Evolutionary conservation across 2,329 filamentous ascomycete genomes (phyloP).

Genomic region (Xylaria sp.): DNA sequence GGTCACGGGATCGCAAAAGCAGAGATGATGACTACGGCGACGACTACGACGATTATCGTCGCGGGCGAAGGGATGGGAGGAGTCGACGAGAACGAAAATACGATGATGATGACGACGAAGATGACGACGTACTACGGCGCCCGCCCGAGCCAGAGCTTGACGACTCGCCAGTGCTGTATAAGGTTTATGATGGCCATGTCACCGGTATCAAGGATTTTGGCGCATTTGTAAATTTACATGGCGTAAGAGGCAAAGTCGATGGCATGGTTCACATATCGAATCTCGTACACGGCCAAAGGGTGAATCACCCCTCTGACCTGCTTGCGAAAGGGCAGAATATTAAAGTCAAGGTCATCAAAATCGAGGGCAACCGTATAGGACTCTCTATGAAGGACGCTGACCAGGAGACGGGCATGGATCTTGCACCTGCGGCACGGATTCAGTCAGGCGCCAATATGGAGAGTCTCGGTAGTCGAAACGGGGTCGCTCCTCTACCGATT

Average conservation of each 20-base stretch:
- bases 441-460: conserved; percentile 92
- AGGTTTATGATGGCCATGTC: conserved; percentile 89
- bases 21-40: conserved; percentile 50
- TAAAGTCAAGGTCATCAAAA: conserved; percentile 91
- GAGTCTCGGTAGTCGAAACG: conserved; percentile 73
- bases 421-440: conserved; percentile 80
- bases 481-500: conserved; percentile 56
- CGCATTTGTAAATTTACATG: conserved; percentile 90
- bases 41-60: conserved; percentile 48
- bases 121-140: conserved; percentile 71
- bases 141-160: conserved; percentile 81
- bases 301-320: conserved; percentile 92
- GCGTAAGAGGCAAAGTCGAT: conserved; percentile 88
- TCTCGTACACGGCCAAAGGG: conserved; percentile 83
- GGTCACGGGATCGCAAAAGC: conserved; percentile 50
- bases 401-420: conserved; percentile 84
- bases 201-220: conserved; percentile 96
- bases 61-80: conserved; percentile 59
- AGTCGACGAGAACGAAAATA: conserved; percentile 57
- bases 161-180: conserved; percentile 81
- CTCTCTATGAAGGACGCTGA: conserved; percentile 98
- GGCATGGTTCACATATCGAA: conserved; percentile 94
- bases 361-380: conserved; percentile 83
- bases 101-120: conserved; percentile 55
- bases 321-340: conserved; percentile 83